phyloP scores from a whole-genome alignment of 805 yeast genomes.

The Ogataea thermomethanolica region DNA sequence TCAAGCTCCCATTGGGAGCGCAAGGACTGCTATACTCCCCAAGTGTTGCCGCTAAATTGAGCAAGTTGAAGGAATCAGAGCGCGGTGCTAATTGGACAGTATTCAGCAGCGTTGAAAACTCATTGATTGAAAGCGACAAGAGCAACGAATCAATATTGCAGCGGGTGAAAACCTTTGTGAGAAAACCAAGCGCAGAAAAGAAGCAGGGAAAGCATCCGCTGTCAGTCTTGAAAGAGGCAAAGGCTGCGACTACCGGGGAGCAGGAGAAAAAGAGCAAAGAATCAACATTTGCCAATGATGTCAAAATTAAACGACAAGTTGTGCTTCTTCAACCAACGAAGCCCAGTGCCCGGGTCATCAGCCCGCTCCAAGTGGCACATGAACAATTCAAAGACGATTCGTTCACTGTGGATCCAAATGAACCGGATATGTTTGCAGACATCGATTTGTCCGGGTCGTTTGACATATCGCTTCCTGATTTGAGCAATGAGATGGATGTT shows the following conservation, averaged over 20 bases:
- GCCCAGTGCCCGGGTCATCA: not conserved
- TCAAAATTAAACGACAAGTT: not conserved
- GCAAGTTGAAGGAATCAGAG: constrained; percentile 4
- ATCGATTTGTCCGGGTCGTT: constrained; percentile 20
- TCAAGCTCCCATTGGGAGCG: constrained; percentile 8
- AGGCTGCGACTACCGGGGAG: not conserved
- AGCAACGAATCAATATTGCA: constrained; percentile 2
- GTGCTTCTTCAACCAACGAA: not conserved
- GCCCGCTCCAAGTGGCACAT: constrained; percentile 9
- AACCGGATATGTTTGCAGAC: constrained; percentile 16
- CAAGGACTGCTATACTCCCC: constrained; percentile 23
- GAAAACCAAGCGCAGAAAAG: not conserved
- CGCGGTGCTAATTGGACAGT: constrained; percentile 16
- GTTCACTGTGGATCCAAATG: not conserved
- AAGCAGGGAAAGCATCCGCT: constrained; percentile 1
- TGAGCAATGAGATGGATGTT: constrained; percentile 7
- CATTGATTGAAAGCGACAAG: constrained; percentile 2
- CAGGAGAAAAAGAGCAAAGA: not conserved
- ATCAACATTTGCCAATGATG: not conserved
- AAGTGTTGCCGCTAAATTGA: constrained; percentile 20
- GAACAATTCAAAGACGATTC: constrained; percentile 2
- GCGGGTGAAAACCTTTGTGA: constrained; percentile 3
- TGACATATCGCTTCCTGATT: constrained; percentile 15
- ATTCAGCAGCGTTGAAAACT: constrained; percentile 6
- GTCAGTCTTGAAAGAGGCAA: not conserved